Conservation (phyloP, 805 yeast genomes). For the Priceomyces melissophilus region DNA sequence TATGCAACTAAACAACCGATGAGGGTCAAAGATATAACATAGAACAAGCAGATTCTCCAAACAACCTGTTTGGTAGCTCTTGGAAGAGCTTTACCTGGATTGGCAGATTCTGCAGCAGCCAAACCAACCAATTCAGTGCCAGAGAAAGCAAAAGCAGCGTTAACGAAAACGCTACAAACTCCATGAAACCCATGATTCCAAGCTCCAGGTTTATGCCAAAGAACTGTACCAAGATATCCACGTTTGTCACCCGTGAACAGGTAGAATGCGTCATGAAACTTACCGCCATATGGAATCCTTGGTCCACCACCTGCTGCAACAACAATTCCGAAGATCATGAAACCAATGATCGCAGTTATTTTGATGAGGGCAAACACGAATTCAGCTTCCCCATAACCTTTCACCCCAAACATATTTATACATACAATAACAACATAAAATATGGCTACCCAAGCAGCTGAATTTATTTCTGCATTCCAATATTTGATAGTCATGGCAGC, state of each 20-base stretch:
- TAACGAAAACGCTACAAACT: conserved; percentile 36
- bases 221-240: conserved; percentile 43
- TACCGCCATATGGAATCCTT: conserved; percentile 23
- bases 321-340: conserved; percentile 48
- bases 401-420: conserved; percentile 51
- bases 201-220: conserved; percentile 55
- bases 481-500: conserved; percentile 54
- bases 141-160: conserved; percentile 41
- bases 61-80: conserved; percentile 41
- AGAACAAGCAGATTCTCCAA: conserved; percentile 40
- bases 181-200: conserved; percentile 47
- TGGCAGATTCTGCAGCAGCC: conserved; percentile 40
- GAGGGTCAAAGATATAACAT: conserved; percentile 43
- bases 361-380: conserved; percentile 65
- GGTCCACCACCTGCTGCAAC: conserved; percentile 49
- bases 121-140: conserved; percentile 41
- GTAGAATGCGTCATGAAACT: too few species aligned
- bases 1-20: conserved; percentile 56
- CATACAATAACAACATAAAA: conserved; percentile 46
- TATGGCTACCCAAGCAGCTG: conserved; percentile 61
- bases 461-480: conserved; percentile 51
- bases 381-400: conserved; percentile 61
- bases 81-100: conserved; percentile 36
- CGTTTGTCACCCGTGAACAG: background rate
- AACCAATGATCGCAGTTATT: conserved; percentile 58